Evolutionary conservation across 2,329 filamentous ascomycete genomes (phyloP), one percentile per base, ranked within the genome.

Genomic region (Exserohilum turcica): DNA sequence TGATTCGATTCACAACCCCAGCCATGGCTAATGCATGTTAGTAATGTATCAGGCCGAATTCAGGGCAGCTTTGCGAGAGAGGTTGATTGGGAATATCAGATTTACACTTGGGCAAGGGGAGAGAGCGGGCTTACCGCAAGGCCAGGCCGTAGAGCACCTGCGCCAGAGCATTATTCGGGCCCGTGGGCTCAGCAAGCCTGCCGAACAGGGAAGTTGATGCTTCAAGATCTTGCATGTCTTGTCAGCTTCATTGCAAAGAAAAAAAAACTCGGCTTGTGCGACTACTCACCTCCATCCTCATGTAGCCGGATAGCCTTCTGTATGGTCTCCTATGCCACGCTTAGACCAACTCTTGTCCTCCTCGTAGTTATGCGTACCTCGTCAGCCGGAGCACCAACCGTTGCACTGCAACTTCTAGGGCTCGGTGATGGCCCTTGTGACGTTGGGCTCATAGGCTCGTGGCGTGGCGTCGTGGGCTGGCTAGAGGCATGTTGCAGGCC

Each of bases 71-170:
- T n/a, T n/a, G n/a, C n/a, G n/a, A n/a, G n/a, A n/a, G n/a, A n/a
- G n/a, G 48, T 47, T 54, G 48, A 60, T 50, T 49, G 36, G 36
- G 35, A 39, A 46, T 44, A 47, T 44, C 43, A 48, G 40, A 28
- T 16, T 16, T 35, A 32, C 16, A 24, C 29, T 33, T 37, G 35
- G 43, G 21, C 21, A 24, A 47, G 37, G 44, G 40, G 32, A 39
- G 29, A 32, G 31, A 32, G 21, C 10, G 21, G 52, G 43, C 84
- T 77, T 75, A 92, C 88, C 91, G 84, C 61, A 97, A 77, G 46
- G 93, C 92, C 52, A 99, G 88, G 3, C 94, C 94, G 72, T 96
- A 99, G 47, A 99, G 83, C 31, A 99, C 94, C 77, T 99, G 93
- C 67, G 91, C 94, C 60, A 99, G 82, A 35, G 94, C 90, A 76